Evolutionary conservation across 176 grass and related monocot genomes (phyloP), one percentile per base, ranked within the genome.

Genomic region (Ensete glaucum): DNA sequence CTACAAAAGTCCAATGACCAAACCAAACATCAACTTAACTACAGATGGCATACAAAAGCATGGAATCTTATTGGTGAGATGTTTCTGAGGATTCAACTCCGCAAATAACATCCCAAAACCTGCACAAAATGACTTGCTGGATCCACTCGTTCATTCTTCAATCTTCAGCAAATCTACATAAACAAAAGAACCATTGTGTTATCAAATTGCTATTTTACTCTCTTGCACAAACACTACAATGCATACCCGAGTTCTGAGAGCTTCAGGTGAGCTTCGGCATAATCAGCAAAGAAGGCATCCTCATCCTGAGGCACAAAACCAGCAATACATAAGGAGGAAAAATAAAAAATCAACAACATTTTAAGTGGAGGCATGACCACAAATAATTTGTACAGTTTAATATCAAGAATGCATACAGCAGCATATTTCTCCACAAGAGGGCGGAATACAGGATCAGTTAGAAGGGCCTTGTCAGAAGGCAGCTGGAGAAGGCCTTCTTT

Each of bases 401-500:
- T 34, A n/a, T 25, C 3, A 64, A 76, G 27, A 64, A 64, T 6
- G 19, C 11, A 64, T 76, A 76, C 74, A 9, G 74, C 29, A 9
- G 58, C 74, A 76, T 76, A 76, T 76, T 64, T 76, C 22, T 76
- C 74, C 3, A 52, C 58, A 16, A 52, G 74, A 58, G 53, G 53
- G 53, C 53, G 53, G 53, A 74, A 74, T 9, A n/a, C 72, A 56
- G 72, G 72, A 57, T 74, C 53, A 58, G 72, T 56, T 24, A 54
- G 23, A 57, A 64, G 74, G 58, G 74, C 43, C 56, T 76, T 76
- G 58, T 64, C 58, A 15, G 74, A 76, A 50, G 58, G 58, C 27
- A 76, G 58, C 29, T 76, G 74, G 24, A 76, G 19, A 76, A 76
- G 74, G 58, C 3, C 74, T 63, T 63, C 73, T 14, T 76, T 76